Percentiles rank a stretch among this genome's conserved stretches.
phyloP scores from a whole-genome alignment of 148 eudicot species.

The Nyssa sinensis region DNA sequence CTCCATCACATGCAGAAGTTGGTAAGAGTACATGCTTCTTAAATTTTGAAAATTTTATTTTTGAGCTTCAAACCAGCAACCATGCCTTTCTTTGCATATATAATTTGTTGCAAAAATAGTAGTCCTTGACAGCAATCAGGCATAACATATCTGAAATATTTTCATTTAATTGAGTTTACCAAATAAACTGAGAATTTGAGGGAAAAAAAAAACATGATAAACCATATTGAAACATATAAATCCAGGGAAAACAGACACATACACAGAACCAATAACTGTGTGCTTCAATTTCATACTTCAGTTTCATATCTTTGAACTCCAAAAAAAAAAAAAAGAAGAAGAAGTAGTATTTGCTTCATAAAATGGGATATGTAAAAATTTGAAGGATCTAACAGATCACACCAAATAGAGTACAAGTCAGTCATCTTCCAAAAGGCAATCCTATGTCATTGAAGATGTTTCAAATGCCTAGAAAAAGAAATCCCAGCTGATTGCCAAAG shows the following conservation, averaged over 20 bases:
- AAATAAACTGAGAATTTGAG: too few relatives aligned
- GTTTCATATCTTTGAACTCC: background rate
- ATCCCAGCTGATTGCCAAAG: background rate
- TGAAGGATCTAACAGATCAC: background rate
- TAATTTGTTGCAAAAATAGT: background rate
- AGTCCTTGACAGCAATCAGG: background rate
- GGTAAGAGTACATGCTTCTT: background rate
- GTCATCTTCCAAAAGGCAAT: too few relatives aligned
- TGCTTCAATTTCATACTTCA: background rate
- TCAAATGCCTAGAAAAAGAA: too few relatives aligned
- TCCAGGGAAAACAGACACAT: background rate
- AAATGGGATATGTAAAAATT: background rate
- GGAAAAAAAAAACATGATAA: too few relatives aligned
- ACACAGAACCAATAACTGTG: background rate
- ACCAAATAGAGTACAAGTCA: too few relatives aligned
- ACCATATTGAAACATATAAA: too few relatives aligned
- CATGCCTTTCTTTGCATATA: background rate
- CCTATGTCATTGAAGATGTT: background rate
- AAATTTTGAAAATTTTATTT: background rate
- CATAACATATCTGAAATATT: background rate
- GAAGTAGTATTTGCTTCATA: too few relatives aligned
- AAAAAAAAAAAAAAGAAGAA: too few relatives aligned
- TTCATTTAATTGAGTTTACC: background rate
- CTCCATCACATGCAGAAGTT: background rate
- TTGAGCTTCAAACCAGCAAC: background rate